phyloP scores from a whole-genome alignment of 225 moss, liverwort and hornwort species.

The Pleurozium schreberi region DNA sequence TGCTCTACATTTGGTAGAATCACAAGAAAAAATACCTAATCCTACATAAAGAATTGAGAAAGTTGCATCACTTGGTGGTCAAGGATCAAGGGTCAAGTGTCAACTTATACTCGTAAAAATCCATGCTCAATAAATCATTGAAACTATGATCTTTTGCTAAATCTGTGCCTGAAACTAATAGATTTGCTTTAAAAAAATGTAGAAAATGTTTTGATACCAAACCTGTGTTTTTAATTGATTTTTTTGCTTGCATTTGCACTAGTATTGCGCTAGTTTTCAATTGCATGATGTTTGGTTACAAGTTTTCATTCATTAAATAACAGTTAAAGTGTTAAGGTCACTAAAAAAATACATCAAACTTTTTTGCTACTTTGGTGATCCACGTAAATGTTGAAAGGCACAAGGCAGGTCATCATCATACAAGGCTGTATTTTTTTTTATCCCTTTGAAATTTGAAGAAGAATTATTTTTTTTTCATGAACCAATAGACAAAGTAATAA shows the following conservation, averaged over 20 bases:
- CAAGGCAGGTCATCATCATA: neutral
- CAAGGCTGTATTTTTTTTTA: neutral
- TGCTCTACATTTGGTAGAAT: neutral
- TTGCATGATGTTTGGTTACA: neutral
- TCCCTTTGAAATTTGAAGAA: neutral
- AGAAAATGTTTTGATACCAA: neutral
- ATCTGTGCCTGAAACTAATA: neutral
- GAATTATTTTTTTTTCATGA: neutral
- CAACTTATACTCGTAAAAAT: neutral
- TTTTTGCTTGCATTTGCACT: neutral
- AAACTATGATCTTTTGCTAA: neutral
- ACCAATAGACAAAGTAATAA: neutral
- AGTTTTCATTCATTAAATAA: neutral
- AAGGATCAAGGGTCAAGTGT: too few relatives aligned
- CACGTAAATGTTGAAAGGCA: neutral
- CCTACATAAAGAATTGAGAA: neutral
- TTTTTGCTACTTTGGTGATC: too few relatives aligned
- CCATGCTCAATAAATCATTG: fast-evolving
- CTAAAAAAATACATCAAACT: neutral
- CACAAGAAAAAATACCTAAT: neutral
- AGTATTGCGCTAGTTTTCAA: neutral
- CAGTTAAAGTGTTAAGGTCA: neutral
- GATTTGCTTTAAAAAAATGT: fast-evolving
- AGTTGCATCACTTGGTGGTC: too few relatives aligned
- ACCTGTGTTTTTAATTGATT: neutral